Evolutionary conservation across 2,329 filamentous ascomycete genomes (phyloP).

Genomic region (Alternaria sp.): DNA sequence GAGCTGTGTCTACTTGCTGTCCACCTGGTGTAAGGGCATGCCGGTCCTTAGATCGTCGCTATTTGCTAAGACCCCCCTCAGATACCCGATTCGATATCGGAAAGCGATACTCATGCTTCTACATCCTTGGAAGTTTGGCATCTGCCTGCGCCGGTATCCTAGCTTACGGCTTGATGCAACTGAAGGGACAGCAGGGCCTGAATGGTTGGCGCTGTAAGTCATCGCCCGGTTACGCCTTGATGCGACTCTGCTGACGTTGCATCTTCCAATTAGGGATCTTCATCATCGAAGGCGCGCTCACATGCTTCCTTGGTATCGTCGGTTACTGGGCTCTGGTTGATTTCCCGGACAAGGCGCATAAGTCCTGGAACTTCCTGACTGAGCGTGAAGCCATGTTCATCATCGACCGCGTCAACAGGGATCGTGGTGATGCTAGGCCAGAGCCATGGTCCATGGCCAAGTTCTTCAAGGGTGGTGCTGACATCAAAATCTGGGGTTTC

Average conservation of each 20-base stretch:
- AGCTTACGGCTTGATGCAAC: conserved; percentile 72
- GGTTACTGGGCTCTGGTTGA: conserved; percentile 54
- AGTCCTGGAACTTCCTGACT: conserved; percentile 53
- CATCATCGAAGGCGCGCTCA: conserved; percentile 53
- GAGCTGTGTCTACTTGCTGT: conserved; percentile 54
- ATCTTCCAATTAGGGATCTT: conserved; percentile 49
- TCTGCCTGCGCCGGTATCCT: conserved; percentile 72
- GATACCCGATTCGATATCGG: conserved; percentile 67
- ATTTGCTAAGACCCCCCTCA: neutral
- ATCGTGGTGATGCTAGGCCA: conserved; percentile 59
- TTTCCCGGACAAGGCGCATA: conserved; percentile 54
- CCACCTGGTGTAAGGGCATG: conserved; percentile 43
- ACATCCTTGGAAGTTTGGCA: conserved; percentile 70
- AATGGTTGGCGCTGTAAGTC: conserved; percentile 52
- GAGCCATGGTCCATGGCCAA: conserved; percentile 57
- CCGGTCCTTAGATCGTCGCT: too few relatives aligned
- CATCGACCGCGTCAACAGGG: conserved; percentile 58
- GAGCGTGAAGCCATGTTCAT: conserved; percentile 57
- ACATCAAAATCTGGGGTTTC: conserved; percentile 63
- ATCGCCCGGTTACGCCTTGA: conserved; percentile 10
- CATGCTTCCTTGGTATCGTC: conserved; percentile 47
- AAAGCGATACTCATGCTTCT: conserved; percentile 72
- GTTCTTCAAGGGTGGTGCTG: conserved; percentile 56
- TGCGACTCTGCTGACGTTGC: conserved; percentile 32
- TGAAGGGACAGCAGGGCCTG: conserved; percentile 60